Percentiles rank a stretch among this genome's conserved stretches.
phyloP scores from a whole-genome alignment of 1,284 basidiomycete genomes.

The Trichosporon faecale region DNA sequence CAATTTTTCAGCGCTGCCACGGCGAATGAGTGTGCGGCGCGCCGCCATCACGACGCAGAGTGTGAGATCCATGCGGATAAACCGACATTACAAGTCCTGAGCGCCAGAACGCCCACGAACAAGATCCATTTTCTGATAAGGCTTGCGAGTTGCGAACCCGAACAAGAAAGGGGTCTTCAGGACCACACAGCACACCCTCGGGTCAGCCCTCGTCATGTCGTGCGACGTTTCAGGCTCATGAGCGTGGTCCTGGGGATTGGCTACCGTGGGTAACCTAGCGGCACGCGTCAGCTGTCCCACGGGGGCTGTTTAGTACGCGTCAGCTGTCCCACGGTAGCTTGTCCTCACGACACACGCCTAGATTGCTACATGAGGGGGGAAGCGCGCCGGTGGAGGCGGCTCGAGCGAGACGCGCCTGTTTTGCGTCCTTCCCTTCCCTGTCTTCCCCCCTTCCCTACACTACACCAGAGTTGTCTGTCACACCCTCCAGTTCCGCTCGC shows the following conservation, averaged over 20 bases:
- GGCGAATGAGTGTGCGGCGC: too few relatives aligned
- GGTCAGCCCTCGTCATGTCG: too few relatives aligned
- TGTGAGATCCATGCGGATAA: too few relatives aligned
- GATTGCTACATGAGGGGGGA: neutral
- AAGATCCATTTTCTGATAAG: too few relatives aligned
- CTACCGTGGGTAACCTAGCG: neutral
- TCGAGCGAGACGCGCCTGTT: constrained; percentile 5
- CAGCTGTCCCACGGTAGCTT: neutral
- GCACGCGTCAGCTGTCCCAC: constrained; percentile 9
- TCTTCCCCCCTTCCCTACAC: neutral
- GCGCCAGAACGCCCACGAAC: too few relatives aligned
- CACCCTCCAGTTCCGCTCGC: neutral
- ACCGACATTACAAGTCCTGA: too few relatives aligned
- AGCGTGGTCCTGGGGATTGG: too few relatives aligned
- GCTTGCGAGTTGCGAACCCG: too few relatives aligned
- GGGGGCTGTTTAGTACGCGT: neutral
- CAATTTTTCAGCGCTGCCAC: neutral
- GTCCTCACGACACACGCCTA: neutral
- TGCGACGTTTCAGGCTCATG: too few relatives aligned
- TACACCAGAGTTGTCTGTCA: neutral
- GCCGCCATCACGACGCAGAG: too few relatives aligned
- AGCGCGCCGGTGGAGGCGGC: constrained; percentile 10
- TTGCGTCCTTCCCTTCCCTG: constrained; percentile 2
- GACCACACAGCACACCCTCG: too few relatives aligned
- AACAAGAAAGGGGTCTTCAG: too few relatives aligned